Base-by-base conservation (phyloP, 2,329 filamentous ascomycete species). In the Claviceps pusilla region DNA sequence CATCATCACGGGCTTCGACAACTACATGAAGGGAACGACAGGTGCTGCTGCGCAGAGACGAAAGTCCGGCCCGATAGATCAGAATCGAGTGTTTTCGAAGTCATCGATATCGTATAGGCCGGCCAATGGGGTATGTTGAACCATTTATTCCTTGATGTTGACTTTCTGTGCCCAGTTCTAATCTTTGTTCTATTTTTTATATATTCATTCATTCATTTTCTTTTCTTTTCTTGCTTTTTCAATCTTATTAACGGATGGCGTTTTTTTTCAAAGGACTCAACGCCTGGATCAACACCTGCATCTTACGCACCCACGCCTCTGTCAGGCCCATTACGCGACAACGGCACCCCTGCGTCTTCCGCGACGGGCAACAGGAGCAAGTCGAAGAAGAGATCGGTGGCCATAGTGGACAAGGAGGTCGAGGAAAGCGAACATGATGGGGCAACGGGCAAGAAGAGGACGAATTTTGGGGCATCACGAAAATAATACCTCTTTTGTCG, bases 1-100 rank as follows among this genome's bases (percentile, higher is more conserved):
- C 72, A 97, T 98, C 66, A 91, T 98, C 67, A 89, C 87, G 50
- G 93, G 93, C 28, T 98, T 98, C 69, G 93, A 98, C 69, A 94
- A 89, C 66, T 98, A 97, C 72, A 94, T 95, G 75, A 98, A 98
- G 70, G 90, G 88, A 54, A 79, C 78, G 19, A 78, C 80, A 9
- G 79, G 81, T n/a, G 74, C 76, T 1, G 77, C 77, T 4, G 76
- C 82, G 11, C 76, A 80, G 60, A 75, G 85, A 64, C 79, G 83
- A 63, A 80, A 86, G 67, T 76, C 78, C 29, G 78, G 79, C 5
- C 73, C 84, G 50, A 76, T 76, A 57, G 87, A 90, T 52, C 77
- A 79, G 61, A 86, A 89, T 65, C 76, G 86, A 58, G 84, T 91
- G 54, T 91, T 91, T 68, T 80, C 82, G 55, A 71, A 76, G 59